Evolutionary conservation across 2,329 filamentous ascomycete genomes (phyloP).

Genomic region (Epichloe scottii): DNA sequence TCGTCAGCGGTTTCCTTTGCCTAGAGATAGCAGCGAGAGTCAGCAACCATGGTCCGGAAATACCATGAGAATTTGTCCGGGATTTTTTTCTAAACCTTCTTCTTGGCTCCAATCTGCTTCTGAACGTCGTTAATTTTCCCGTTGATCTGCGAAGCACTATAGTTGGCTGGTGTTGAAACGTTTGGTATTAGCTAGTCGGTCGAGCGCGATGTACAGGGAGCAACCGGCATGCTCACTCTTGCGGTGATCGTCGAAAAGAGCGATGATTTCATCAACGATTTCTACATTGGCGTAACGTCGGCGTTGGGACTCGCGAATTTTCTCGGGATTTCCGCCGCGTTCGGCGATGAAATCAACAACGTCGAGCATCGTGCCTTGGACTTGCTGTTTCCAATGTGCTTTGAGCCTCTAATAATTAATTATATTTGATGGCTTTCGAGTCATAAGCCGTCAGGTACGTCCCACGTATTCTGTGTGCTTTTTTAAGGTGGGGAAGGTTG

Average conservation of each 20-base stretch:
- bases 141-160: conserved; percentile 67
- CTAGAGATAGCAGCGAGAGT: conserved; percentile 21
- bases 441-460: not conserved
- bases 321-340: conserved; percentile 81
- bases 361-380: conserved; percentile 49
- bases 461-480: not conserved
- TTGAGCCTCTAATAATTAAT: not conserved
- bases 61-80: not conserved
- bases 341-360: conserved; percentile 70
- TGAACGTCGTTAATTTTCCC: conserved; percentile 78
- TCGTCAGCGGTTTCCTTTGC: conserved; percentile 80
- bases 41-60: not conserved
- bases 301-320: conserved; percentile 83
- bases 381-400: not conserved
- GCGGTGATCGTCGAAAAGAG: conserved; percentile 73
- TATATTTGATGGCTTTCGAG: not conserved
- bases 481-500: not conserved
- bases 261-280: conserved; percentile 82
- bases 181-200: not conserved
- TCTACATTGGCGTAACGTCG: conserved; percentile 69
- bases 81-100: conserved; percentile 50
- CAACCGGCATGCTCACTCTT: conserved; percentile 38
- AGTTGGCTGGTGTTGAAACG: conserved; percentile 36
- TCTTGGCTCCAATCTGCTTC: conserved; percentile 83
- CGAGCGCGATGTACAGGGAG: not conserved